Percentiles rank a stretch among this genome's conserved stretches.
Conservation (phyloP, 495 filamentous ascomycete genomes). For the Neurospora sp. region DNA sequence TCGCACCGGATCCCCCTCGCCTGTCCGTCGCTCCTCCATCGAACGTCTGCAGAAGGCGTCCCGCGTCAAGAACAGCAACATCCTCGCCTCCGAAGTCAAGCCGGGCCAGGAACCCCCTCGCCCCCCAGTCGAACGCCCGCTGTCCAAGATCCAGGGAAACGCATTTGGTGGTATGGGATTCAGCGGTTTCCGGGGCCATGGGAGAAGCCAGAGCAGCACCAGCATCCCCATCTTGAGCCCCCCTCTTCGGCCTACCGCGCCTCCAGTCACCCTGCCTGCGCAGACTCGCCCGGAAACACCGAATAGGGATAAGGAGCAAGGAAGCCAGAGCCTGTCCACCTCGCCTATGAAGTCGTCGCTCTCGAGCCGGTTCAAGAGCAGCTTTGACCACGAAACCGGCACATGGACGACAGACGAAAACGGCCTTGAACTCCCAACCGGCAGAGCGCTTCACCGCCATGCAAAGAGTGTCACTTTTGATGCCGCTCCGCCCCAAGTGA, state of each 20-base stretch:
- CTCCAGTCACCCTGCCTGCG: background rate
- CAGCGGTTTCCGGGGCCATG: constrained; percentile 37
- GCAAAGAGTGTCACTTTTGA: constrained; percentile 96
- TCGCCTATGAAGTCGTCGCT: constrained; percentile 85
- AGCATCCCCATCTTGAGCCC: constrained; percentile 36
- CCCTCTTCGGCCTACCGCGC: constrained; percentile 25
- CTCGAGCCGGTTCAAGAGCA: constrained; percentile 59
- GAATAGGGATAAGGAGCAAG: constrained; percentile 49
- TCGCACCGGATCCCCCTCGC: constrained; percentile 51
- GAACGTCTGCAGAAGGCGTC: constrained; percentile 89
- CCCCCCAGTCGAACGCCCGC: constrained; percentile 65
- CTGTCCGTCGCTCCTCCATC: constrained; percentile 72
- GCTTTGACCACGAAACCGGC: constrained; percentile 59
- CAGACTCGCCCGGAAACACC: constrained; percentile 43
- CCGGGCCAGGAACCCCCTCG: constrained; percentile 84
- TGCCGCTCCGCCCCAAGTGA: constrained; percentile 82
- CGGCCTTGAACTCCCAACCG: constrained; percentile 43
- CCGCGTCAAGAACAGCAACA: constrained; percentile 92
- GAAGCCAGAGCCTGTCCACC: constrained; percentile 7
- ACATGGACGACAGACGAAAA: constrained; percentile 61
- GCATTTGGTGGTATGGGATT: constrained; percentile 41
- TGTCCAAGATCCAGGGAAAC: constrained; percentile 62
- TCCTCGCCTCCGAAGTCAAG: constrained; percentile 80
- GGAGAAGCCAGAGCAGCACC: constrained; percentile 37
- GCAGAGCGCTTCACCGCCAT: constrained; percentile 60